A percentile compares a stretch with the other conserved stretches of the same genome.
phyloP scores from a whole-genome alignment of 805 yeast genomes.

The Suhomyces faveliae region DNA sequence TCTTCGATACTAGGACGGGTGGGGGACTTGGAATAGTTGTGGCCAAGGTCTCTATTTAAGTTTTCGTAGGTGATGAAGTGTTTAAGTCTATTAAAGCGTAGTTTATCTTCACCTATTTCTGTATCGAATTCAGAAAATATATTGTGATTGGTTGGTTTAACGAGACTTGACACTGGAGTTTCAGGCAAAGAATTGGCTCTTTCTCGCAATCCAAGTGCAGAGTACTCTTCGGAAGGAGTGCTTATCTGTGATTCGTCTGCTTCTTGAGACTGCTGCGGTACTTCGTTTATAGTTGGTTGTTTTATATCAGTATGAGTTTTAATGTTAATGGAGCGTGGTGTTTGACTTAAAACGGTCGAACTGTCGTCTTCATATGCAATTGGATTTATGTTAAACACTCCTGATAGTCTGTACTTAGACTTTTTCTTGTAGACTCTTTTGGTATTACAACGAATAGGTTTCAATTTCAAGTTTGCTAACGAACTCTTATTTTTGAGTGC shows the following conservation, averaged over 20 bases:
- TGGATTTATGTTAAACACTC: slow-evolving; percentile 39
- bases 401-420: slow-evolving; percentile 39
- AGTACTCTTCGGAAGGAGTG: slow-evolving; percentile 9
- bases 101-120: slow-evolving; percentile 12
- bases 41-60: slow-evolving; percentile 5
- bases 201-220: slow-evolving; percentile 5
- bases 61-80: slow-evolving; percentile 22
- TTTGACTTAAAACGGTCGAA: slow-evolving; percentile 1
- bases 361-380: slow-evolving; percentile 21
- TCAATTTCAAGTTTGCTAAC: slow-evolving; percentile 36
- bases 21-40: slow-evolving; percentile 1
- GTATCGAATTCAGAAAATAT: slow-evolving; percentile 5
- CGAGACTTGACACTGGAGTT: slow-evolving; percentile 5
- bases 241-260: slow-evolving; percentile 10
- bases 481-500: slow-evolving; percentile 16
- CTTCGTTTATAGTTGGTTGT: background rate
- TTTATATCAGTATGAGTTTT: background rate
- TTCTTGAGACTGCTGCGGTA: background rate
- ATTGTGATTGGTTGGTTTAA: background rate
- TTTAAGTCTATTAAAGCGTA: slow-evolving; percentile 19
- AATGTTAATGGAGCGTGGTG: slow-evolving; percentile 11
- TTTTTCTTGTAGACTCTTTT: slow-evolving; percentile 36
- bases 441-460: slow-evolving; percentile 38
- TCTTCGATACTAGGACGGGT: slow-evolving; percentile 6
- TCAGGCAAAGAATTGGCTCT: slow-evolving; percentile 23